Conservation (phyloP, 2,329 filamentous ascomycete species). For the Calonectria fujianensis region DNA sequence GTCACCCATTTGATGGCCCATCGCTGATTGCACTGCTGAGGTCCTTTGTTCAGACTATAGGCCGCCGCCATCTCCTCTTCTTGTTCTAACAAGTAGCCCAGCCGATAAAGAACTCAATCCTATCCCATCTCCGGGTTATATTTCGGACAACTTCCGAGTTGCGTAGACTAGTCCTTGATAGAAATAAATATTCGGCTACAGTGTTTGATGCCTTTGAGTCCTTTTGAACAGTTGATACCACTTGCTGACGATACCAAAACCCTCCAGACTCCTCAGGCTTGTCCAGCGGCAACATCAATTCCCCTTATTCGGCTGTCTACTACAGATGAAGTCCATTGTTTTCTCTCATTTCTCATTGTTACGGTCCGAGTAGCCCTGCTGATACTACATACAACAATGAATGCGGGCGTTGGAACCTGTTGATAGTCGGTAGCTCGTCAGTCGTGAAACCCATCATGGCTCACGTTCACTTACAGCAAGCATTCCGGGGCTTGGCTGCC, state of each 20-base stretch:
- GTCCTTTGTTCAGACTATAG: too few species aligned
- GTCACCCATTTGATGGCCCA: neutral
- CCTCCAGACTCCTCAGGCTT: neutral
- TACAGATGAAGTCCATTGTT: neutral
- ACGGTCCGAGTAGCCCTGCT: neutral
- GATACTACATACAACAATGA: too few species aligned
- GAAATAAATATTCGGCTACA: neutral
- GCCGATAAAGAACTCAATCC: neutral
- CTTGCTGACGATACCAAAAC: neutral
- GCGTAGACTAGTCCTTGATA: neutral
- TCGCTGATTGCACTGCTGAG: neutral
- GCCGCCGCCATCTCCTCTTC: neutral
- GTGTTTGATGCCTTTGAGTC: neutral
- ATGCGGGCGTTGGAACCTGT: neutral
- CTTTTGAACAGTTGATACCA: neutral
- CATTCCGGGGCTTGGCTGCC: neutral
- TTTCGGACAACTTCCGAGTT: slow-evolving; percentile 41
- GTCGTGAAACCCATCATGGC: neutral
- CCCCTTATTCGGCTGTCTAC: neutral
- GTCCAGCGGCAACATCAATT: too few species aligned
- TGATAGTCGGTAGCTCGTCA: neutral
- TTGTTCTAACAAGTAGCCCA: neutral
- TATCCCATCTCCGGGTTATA: neutral
- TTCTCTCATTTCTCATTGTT: neutral
- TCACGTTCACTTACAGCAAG: neutral